Evolutionary conservation across 441 rosid genomes (phyloP).

Genomic region (Aquilaria agallochum): DNA sequence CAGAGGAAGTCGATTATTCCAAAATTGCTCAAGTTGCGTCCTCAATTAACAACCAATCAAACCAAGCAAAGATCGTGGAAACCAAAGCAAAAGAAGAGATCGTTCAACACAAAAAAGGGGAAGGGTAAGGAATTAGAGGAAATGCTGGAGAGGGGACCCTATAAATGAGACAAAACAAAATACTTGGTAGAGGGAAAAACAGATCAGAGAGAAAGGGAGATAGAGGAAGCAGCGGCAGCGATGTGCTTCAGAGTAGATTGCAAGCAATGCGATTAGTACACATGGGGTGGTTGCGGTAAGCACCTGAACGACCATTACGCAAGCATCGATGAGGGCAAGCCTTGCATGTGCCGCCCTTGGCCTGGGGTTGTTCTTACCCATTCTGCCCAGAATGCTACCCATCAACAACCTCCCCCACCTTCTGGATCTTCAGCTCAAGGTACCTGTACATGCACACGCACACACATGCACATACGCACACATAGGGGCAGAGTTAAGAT

Average conservation of each 20-base stretch:
- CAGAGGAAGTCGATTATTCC: too few relatives aligned
- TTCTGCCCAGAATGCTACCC: neutral
- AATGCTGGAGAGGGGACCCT: too few relatives aligned
- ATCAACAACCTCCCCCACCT: constrained; percentile 10
- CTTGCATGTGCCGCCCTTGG: constrained; percentile 54
- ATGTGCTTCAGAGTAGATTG: constrained; percentile 49
- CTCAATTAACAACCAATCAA: too few relatives aligned
- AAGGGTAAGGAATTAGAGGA: too few relatives aligned
- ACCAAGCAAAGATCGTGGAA: too few relatives aligned
- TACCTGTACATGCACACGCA: neutral
- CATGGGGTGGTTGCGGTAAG: constrained; percentile 52
- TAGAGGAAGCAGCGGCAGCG: neutral
- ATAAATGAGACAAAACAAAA: neutral
- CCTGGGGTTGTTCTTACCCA: constrained; percentile 34
- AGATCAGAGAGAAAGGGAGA: neutral
- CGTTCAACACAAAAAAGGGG: too few relatives aligned
- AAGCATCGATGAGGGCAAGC: constrained; percentile 43
- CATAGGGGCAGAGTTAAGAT: too few relatives aligned
- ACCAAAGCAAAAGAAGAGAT: too few relatives aligned
- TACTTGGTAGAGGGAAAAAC: neutral
- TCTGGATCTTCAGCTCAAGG: constrained; percentile 11
- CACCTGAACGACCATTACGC: constrained; percentile 32
- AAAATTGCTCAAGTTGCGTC: too few relatives aligned
- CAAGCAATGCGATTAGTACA: constrained; percentile 34
- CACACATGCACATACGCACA: too few relatives aligned